Percentiles rank a stretch among this genome's conserved stretches.
Conservation (phyloP, 495 filamentous ascomycete genomes). For the Neurospora tetrasperma region DNA sequence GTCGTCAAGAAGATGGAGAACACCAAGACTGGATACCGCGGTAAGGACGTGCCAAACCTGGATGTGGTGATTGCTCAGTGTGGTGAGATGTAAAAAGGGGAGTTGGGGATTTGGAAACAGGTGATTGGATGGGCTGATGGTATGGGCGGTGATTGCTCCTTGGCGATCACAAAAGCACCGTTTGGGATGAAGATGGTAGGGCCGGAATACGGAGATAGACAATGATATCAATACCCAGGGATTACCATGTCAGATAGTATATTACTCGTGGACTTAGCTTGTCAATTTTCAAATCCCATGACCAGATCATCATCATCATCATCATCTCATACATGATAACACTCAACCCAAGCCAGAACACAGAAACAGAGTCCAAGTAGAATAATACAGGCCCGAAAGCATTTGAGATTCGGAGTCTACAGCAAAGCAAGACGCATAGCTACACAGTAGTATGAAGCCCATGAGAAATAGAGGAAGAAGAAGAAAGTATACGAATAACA, state of each 20-base stretch:
- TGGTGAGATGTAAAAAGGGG: constrained; percentile 63
- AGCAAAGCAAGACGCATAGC: neutral
- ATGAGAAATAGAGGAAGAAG: neutral
- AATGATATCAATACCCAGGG: neutral
- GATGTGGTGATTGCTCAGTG: constrained; percentile 83
- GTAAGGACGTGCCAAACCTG: constrained; percentile 69
- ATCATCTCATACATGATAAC: neutral
- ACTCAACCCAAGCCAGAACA: neutral
- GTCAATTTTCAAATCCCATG: neutral
- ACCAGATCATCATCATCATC: neutral
- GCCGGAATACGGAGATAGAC: neutral
- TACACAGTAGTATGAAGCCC: neutral
- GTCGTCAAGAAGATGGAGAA: constrained; percentile 81
- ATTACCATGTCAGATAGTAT: too few species aligned
- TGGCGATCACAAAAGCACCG: too few species aligned
- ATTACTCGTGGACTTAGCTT: neutral
- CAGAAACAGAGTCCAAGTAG: neutral
- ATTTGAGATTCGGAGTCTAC: neutral
- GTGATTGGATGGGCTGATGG: neutral
- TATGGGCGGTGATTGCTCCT: neutral
- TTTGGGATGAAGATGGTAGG: neutral
- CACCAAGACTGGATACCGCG: constrained; percentile 59
- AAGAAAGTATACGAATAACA: neutral
- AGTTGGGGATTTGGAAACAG: neutral
- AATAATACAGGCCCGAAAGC: neutral